Evolutionary conservation across 2,329 filamentous ascomycete genomes (phyloP).

Genomic region (Epichloe baconii): DNA sequence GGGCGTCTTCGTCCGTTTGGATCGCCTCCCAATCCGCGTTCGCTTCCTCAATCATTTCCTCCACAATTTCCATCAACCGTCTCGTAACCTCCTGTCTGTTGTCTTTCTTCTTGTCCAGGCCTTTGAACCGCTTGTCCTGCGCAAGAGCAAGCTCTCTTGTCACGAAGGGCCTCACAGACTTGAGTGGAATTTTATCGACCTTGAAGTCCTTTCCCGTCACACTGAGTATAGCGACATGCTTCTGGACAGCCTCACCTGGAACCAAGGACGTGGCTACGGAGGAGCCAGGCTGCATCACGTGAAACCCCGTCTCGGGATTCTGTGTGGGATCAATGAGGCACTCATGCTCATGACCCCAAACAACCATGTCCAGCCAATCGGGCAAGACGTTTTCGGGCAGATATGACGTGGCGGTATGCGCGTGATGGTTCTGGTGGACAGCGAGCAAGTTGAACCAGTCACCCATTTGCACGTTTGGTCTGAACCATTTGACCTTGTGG

Average conservation of each 20-base stretch:
- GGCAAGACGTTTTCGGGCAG: constrained; percentile 88
- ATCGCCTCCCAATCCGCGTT: constrained; percentile 66
- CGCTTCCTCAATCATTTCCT: constrained; percentile 78
- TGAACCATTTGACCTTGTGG: constrained; percentile 86
- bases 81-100: constrained; percentile 71
- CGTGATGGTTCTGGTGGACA: constrained; percentile 92
- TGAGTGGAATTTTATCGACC: constrained; percentile 68
- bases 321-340: constrained; percentile 74
- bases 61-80: constrained; percentile 63
- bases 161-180: constrained; percentile 81
- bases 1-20: constrained; percentile 52
- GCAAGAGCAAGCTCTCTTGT: constrained; percentile 69
- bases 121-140: constrained; percentile 63
- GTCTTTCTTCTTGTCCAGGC: constrained; percentile 66
- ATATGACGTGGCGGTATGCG: constrained; percentile 85
- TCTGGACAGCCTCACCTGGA: constrained; percentile 77
- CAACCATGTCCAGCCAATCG: constrained; percentile 76
- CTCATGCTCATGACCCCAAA: constrained; percentile 98
- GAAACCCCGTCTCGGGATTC: constrained; percentile 81
- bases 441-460: constrained; percentile 97
- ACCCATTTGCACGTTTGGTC: constrained; percentile 60
- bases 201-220: constrained; percentile 74
- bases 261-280: constrained; percentile 90
- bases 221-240: constrained; percentile 78
- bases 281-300: constrained; percentile 95